These are phyloP conservation scores for Sapria himalayana DNA, from an alignment of 345 rosid species.

Conservation along the genomic window DNA sequence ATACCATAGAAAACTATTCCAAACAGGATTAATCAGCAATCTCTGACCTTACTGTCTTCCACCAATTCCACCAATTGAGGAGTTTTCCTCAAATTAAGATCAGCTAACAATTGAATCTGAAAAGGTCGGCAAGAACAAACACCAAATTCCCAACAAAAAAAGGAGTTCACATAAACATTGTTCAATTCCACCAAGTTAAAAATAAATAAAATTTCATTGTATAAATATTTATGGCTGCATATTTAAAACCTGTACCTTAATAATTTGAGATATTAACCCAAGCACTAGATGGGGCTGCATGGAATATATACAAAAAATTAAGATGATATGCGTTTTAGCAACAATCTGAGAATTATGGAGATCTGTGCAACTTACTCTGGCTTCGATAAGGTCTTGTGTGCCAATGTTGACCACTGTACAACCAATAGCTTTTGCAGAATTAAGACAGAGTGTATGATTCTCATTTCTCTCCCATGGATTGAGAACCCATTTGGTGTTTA, in stretches of 20 bases:
- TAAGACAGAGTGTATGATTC: slow-evolving; percentile 89
- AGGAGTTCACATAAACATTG: too few species aligned
- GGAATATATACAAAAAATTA: slow-evolving; percentile 4
- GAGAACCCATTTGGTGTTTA: slow-evolving; percentile 57
- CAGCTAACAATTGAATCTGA: slow-evolving; percentile 89
- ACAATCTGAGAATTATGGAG: slow-evolving; percentile 1
- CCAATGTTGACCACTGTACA: slow-evolving; percentile 97
- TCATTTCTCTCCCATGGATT: slow-evolving; percentile 99
- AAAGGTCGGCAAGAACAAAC: slow-evolving; percentile 4
- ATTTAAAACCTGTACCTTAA: slow-evolving; percentile 42
- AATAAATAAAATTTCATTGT: too few species aligned
- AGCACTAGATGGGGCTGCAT: slow-evolving; percentile 86
- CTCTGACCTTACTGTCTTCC: slow-evolving; percentile 50
- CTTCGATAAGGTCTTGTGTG: slow-evolving; percentile 80
- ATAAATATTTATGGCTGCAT: too few species aligned
- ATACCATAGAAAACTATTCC: slow-evolving; percentile 3
- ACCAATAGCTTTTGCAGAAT: slow-evolving; percentile 97
- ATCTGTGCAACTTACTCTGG: slow-evolving; percentile 39
- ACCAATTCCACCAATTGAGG: slow-evolving; percentile 82
- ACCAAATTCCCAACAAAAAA: too few species aligned
- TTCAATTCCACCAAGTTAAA: not conserved
- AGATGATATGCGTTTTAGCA: slow-evolving; percentile 4
- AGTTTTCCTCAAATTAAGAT: slow-evolving; percentile 85
- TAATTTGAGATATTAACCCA: slow-evolving; percentile 89
- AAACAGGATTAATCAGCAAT: not conserved